Percentiles rank a stretch among this genome's conserved stretches.
These are phyloP conservation scores for Blastobotrys arbuscula DNA, from an alignment of 1,139 yeast genomes.

Conservation along the genomic window DNA sequence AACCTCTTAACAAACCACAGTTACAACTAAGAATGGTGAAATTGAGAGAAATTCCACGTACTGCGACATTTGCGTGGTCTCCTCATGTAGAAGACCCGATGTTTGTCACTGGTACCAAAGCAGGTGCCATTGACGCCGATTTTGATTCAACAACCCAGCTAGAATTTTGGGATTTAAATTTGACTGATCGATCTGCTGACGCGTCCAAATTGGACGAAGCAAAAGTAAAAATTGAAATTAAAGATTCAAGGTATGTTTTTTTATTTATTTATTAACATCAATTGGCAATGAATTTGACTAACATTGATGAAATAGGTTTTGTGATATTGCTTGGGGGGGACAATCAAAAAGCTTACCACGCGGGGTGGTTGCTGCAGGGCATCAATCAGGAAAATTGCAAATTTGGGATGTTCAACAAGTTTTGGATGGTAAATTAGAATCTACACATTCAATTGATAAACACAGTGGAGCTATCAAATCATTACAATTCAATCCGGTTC, in stretches of 20 bases:
- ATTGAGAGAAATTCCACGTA: constrained; percentile 73
- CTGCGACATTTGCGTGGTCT: constrained; percentile 96
- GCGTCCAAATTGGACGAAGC: constrained; percentile 27
- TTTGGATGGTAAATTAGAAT: constrained; percentile 21
- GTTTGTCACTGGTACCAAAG: constrained; percentile 85
- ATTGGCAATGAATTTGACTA: neutral
- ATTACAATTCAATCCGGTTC: constrained; percentile 72
- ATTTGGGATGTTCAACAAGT: constrained; percentile 58
- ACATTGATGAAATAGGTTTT: constrained; percentile 42
- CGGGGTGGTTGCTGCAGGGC: constrained; percentile 80
- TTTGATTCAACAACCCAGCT: constrained; percentile 73
- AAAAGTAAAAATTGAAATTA: constrained; percentile 27
- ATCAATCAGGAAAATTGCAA: constrained; percentile 75
- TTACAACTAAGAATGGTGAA: constrained; percentile 61
- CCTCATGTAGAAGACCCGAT: constrained; percentile 60
- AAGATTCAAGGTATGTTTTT: constrained; percentile 9
- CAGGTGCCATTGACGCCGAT: constrained; percentile 89
- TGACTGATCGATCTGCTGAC: constrained; percentile 37
- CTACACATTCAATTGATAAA: constrained; percentile 39
- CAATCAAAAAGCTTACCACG: constrained; percentile 49
- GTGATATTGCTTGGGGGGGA: constrained; percentile 82
- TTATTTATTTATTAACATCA: neutral
- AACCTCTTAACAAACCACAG: neutral
- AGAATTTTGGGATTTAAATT: constrained; percentile 72
- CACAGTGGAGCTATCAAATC: constrained; percentile 71